Evolutionary conservation across 768 basidiomycete species (phyloP).

Genomic region (Coprinopsis sp.): DNA sequence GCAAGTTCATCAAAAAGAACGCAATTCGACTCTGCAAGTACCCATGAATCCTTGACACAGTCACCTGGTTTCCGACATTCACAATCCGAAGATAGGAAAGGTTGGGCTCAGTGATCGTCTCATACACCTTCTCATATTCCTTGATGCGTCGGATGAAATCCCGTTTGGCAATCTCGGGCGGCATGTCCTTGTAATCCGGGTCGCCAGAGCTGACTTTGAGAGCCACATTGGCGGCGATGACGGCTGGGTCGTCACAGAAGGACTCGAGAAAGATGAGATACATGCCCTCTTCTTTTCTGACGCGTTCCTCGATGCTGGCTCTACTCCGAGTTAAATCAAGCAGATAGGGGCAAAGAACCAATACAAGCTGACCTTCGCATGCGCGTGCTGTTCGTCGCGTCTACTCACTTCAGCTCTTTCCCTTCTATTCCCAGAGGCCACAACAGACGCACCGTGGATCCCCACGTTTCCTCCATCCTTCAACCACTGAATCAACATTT

Average conservation of each 20-base stretch:
- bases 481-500: conserved; percentile 93
- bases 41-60: conserved; percentile 81
- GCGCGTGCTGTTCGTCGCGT: conserved; percentile 92
- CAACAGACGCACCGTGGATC: conserved; percentile 88
- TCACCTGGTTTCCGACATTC: conserved; percentile 90
- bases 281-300: conserved; percentile 83
- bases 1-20: conserved; percentile 97
- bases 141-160: conserved; percentile 91
- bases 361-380: conserved; percentile 51
- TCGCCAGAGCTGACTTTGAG: conserved; percentile 96
- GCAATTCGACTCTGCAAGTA: conserved; percentile 96
- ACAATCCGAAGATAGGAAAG: conserved; percentile 88
- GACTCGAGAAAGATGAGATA: conserved; percentile 93
- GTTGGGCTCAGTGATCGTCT: conserved; percentile 89
- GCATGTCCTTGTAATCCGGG: conserved; percentile 93
- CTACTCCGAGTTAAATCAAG: conserved; percentile 32
- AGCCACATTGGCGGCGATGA: conserved; percentile 94
- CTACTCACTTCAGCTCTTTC: no score
- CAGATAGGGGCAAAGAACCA: neutral
- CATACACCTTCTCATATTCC: conserved; percentile 92
- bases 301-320: conserved; percentile 77
- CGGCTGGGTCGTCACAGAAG: conserved; percentile 86
- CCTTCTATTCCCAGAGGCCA: no score
- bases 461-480: conserved; percentile 95
- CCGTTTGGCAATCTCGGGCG: conserved; percentile 75